Evolutionary conservation across 352 stramenopile species (phyloP).

Genomic region (Phytophthora syringae): DNA sequence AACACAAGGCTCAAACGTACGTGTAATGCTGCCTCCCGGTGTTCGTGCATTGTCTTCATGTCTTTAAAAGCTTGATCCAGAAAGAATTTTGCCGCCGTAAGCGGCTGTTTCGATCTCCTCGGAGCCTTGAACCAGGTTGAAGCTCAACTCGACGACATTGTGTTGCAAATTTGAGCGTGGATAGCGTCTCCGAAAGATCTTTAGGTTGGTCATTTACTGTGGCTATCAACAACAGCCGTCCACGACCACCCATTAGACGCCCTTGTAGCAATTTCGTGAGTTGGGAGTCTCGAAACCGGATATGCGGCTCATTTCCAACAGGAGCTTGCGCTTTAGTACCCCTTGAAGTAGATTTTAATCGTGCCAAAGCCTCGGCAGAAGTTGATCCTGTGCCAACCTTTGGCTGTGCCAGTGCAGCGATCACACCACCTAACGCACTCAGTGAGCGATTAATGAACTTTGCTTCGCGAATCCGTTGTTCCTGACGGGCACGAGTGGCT

Average conservation of each 20-base stretch:
- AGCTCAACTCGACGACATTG: slow-evolving; percentile 70
- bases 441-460: slow-evolving; percentile 85
- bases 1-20: slow-evolving; percentile 30
- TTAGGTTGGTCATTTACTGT: slow-evolving; percentile 61
- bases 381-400: slow-evolving; percentile 8
- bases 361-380: slow-evolving; percentile 7
- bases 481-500: slow-evolving; percentile 53
- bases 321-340: slow-evolving; percentile 7
- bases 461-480: slow-evolving; percentile 73
- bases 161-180: slow-evolving; percentile 78
- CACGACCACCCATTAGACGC: slow-evolving; percentile 48
- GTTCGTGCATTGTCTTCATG: slow-evolving; percentile 60
- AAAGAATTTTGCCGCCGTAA: slow-evolving; percentile 29
- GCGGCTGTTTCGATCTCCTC: slow-evolving; percentile 18
- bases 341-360: slow-evolving; percentile 3
- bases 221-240: slow-evolving; percentile 64
- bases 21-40: slow-evolving; percentile 51
- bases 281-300: slow-evolving; percentile 77
- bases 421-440: slow-evolving; percentile 71
- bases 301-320: slow-evolving; percentile 35
- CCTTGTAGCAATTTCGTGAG: slow-evolving; percentile 75
- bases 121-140: slow-evolving; percentile 18
- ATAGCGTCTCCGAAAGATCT: slow-evolving; percentile 72
- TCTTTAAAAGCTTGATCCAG: slow-evolving; percentile 56
- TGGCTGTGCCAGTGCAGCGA: slow-evolving; percentile 55